Evolutionary conservation across 1,284 basidiomycete species (phyloP), one percentile per base, ranked within the genome.

Genomic region (Malassezia sympodialis): DNA sequence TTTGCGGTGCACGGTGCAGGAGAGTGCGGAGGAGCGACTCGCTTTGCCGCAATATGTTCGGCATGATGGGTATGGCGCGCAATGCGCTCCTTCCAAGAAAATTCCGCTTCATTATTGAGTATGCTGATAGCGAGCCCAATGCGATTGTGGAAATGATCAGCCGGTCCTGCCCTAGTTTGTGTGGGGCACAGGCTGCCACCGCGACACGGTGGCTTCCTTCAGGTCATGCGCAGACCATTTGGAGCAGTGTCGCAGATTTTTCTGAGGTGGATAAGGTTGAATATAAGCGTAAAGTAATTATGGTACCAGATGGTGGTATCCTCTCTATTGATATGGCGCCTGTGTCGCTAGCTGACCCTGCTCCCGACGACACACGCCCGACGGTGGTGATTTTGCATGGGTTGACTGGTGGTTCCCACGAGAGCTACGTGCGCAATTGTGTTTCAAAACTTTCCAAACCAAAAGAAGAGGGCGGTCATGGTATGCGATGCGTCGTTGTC

Each of bases 401-500:
- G n/a, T 54, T 74, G 14, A 73, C 70, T 0, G 72, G 72, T 12
- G 72, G 72, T 12, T 65, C 63, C 26, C 61, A 68, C 50, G 72
- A 74, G 55, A 63, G 56, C 45, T 74, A 74, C 40, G 69, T 73
- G 5, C 59, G 69, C 17, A 68, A 70, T 50, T 62, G 62, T 47
- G 57, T 72, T 34, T 42, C 60, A 1, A 63, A 61, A 35, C 61
- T 75, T 8, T 63, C 65, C 50, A 65, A 63, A 34, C 61, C 68
- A 19, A 63, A 61, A 5, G 24, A 26, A 7, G 26, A 65, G 32
- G 68, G 63, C 1, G 70, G 65, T 0, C 43, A 52, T 86, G 96
- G 81, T 85, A 88, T 59, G 46, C 82, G 68, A 2, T 59, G 42
- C 14, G 56, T 40, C 3, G 48, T 43, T 14, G 54, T 45, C 42